Base-by-base conservation (phyloP, 805 yeast species). In the Candida nanaspora region DNA sequence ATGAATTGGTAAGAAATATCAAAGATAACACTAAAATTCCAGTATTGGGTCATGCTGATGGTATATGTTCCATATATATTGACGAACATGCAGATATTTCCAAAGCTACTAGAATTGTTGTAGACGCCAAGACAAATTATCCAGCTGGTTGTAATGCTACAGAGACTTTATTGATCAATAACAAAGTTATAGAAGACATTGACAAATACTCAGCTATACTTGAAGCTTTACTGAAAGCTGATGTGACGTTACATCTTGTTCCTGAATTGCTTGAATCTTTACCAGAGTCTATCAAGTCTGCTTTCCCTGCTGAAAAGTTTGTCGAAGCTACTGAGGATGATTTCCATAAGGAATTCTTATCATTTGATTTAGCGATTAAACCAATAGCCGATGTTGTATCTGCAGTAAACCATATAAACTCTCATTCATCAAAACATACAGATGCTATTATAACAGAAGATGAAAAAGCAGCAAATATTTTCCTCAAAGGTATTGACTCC, bases 81-180 rank as follows among this genome's bases (percentile, higher is more conserved):
- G 95, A 89, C 59, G 75, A 73, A 42, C 78, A 74, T 38, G 93
- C 93, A 6, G 91, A 88, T 53, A 46, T 85, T 11, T 74, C 61
- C 13, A 88, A 86, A 76, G 95, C 97, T 0, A 69, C 74, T 27
- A 76, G 77, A 42, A 77, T 93, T 25, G 70, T 79, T 5, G 75
- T 86, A 22, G 99, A 93, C 62, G 75, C 96, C 4, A 93, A 93
- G 63, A 87, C 96, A 0, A 89, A 88, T 61, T 93, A 93, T 59
- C 97, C 98, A 37, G 98, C 98, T 11, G 99, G 96, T n/a, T 93
- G 99, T 63, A 93, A 93, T 59, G 97, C 98, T 7, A 91, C 78
- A 41, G 99, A 93, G 62, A 86, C 93, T 27, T 62, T 93, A 25
- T 70, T 93, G 42, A 63, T 94, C 36, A 74, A 82, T 60, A 63